Base-by-base conservation (phyloP, 352 stramenopile species). In the Pythium diclinum region DNA sequence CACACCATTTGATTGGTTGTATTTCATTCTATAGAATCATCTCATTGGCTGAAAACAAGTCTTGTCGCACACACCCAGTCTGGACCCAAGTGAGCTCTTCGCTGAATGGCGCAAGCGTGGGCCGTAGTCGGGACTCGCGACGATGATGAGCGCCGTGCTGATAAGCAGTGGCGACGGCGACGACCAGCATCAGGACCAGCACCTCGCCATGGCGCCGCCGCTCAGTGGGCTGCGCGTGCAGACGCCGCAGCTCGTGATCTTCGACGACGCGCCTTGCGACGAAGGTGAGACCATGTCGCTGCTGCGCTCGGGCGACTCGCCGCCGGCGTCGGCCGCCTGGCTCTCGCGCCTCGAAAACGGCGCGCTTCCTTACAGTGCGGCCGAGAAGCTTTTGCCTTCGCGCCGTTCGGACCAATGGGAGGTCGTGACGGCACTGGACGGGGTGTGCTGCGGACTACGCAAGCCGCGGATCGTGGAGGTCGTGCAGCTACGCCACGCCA, bases 401-500 rank as follows among this genome's bases (percentile, higher is more conserved):
- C 52, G 30, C 38, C 53, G 19, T 36, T 67, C 42, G n/a, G 42
- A 34, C 47, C 55, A 68, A 46, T 72, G 65, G 65, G 60, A 61
- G 10, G 60, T 72, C 38, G 14, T 72, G 51, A 59, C 25, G n/a
- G 52, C 23, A 7, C 17, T 57, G 51, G 51, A 57, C 47, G 33
- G 30, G 2, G 19, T 53, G 3, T 67, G 61, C 32, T 48, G 51
- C 14, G 57, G 25, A 13, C 4, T 42, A 1, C 33, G 38, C 25
- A 36, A 57, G 36, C 28, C 47, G 3, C 58, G 56, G 17, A 44
- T 73, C 0, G 44, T 87, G 23, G 74, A 91, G 59, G 36, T 91
- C 36, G 82, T 91, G 57, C 72, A 86, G 23, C 69, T 91, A 1
- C 69, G 74, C 11, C 67, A 65, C 28, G 78, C 68, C n/a, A 87